Evolutionary conservation across 371 early-diverging fungal genomes (phyloP), one percentile per base, ranked within the genome.

Genomic region (Umbelopsis sp.): DNA sequence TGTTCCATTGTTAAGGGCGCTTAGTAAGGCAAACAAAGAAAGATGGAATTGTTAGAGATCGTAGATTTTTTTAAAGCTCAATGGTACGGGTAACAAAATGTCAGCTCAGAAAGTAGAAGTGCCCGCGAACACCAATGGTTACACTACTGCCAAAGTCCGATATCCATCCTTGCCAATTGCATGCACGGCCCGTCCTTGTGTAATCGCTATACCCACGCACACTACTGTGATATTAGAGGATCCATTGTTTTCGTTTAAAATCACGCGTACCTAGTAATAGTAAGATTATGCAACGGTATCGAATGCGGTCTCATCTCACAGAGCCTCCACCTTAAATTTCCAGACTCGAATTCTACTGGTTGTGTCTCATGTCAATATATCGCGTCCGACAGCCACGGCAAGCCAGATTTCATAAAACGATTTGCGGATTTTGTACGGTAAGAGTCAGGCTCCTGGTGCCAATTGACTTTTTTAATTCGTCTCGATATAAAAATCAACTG

Each of bases 181-280:
- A 57, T 57, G 57, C 57, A 57, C 57, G 57, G 57, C 35, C 57
- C 35, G 22, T 57, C 12, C 32, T 57, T 57, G 57, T 57, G 57
- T 35, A 57, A 57, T 57, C 29, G 48, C 18, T 16, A 6, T 12
- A n/a, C 20, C 20, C 2, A 5, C 14, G 48, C n/a, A 20, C 7
- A 48, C 2, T 18, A 3, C n/a, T 6, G 18, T 5, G 18, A 1
- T 48, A 48, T 20, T 4, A 48, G 16, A 4, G 18, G 48, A n/a
- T 18, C 18, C 48, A 3, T 7, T 18, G 4, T 48, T 18, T 41
- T 48, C 18, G 48, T 48, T 18, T 48, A 20, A 0, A 16, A 1
- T 16, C 8, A 20, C 16, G 48, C 18, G 16, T 48, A 3, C 8
- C 48, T 48, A n/a, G 48, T 20, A 48, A n/a, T 48, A 48, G 3